Conservation (phyloP, 176 grass and related monocot species). For the Oryza punctata region DNA sequence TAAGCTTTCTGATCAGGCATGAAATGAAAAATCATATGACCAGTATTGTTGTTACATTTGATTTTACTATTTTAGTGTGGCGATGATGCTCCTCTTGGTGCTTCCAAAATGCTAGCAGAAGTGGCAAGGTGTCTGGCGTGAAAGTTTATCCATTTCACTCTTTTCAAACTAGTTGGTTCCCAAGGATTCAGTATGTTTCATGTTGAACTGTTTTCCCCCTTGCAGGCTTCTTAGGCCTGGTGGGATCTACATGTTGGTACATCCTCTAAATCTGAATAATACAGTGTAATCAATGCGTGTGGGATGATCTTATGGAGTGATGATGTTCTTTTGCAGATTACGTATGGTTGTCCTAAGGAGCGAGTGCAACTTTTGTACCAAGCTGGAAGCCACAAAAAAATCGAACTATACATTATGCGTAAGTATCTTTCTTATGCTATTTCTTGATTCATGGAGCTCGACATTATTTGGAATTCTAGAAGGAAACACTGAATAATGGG, state of each 20-base stretch:
- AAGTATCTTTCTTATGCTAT: constrained; percentile 26
- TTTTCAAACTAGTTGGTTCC: constrained; percentile 7
- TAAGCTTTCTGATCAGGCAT: constrained; percentile 22
- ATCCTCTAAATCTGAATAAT: constrained; percentile 26
- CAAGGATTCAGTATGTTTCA: constrained; percentile 3
- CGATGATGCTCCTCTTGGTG: constrained; percentile 70
- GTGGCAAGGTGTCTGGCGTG: constrained; percentile 58
- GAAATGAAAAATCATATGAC: neutral
- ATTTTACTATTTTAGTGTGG: constrained; percentile 52
- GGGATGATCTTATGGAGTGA: constrained; percentile 27
- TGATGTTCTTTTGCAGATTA: constrained; percentile 65
- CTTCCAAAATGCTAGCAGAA: constrained; percentile 82
- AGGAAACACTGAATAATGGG: neutral
- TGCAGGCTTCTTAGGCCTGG: constrained; percentile 71
- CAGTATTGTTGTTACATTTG: constrained; percentile 21
- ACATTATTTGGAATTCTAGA: neutral
- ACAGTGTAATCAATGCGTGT: neutral
- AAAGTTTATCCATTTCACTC: constrained; percentile 12
- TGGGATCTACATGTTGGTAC: constrained; percentile 86
- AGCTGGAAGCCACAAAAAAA: constrained; percentile 51
- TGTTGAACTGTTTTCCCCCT: constrained; percentile 28
- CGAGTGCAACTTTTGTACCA: constrained; percentile 65
- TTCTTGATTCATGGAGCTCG: neutral
- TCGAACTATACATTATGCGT: constrained; percentile 61
- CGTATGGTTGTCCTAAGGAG: constrained; percentile 85